These are phyloP conservation scores for Caryopteris hybrid DNA, from an alignment of 305 asterid species.

Conservation along the genomic window DNA sequence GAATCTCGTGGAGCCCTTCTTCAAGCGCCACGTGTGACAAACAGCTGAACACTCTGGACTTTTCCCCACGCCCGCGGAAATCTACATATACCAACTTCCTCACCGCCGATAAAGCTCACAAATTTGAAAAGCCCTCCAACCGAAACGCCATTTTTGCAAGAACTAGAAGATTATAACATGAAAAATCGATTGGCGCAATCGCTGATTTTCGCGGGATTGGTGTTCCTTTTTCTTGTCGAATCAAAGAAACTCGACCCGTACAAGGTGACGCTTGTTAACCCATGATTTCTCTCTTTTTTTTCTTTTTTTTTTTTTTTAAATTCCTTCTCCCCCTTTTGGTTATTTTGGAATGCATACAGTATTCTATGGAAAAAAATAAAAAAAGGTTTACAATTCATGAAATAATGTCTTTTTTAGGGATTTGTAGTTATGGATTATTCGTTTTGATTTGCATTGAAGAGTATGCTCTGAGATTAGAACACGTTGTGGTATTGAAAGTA, in stretches of 20 bases:
- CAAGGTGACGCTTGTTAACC: conserved; percentile 42
- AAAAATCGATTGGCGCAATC: conserved; percentile 23
- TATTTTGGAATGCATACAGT: background rate
- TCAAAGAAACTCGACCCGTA: conserved; percentile 66
- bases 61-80: conserved; percentile 28
- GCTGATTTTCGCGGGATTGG: conserved; percentile 27
- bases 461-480: background rate
- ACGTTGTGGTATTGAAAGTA: background rate
- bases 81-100: conserved; percentile 16
- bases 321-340: background rate
- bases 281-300: background rate
- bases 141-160: background rate
- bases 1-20: conserved; percentile 39
- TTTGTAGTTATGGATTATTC: background rate
- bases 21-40: conserved; percentile 38
- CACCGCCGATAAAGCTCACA: background rate
- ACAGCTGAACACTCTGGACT: conserved; percentile 38
- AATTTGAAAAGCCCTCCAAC: background rate
- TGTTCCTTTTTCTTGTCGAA: conserved; percentile 33
- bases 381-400: background rate
- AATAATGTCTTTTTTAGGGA: background rate
- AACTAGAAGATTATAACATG: conserved; percentile 32
- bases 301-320: background rate
- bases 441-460: background rate
- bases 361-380: background rate